phyloP scores from a whole-genome alignment of 2,329 filamentous ascomycete species.

The Diaporthe humulicola region DNA sequence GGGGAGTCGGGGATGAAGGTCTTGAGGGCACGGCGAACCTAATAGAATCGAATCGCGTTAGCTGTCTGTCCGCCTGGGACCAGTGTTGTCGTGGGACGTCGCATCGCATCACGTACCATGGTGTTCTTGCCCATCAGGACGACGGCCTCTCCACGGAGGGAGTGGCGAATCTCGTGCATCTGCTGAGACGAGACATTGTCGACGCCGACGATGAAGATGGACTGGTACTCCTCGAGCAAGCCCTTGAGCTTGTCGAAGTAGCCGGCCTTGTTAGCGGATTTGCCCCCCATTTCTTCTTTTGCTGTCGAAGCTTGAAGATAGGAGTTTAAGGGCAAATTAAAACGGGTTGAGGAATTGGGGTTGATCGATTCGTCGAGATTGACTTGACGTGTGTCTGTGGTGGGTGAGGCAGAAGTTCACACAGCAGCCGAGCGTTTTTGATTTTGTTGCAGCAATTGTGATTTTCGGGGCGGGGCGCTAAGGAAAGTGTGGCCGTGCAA shows the following conservation, averaged over 20 bases:
- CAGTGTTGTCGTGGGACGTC: background rate
- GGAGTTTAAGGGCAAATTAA: slow-evolving; percentile 91
- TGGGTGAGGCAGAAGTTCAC: background rate
- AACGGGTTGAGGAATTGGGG: slow-evolving; percentile 23
- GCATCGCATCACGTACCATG: slow-evolving; percentile 76
- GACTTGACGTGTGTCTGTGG: slow-evolving; percentile 37
- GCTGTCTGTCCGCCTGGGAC: background rate
- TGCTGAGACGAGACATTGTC: slow-evolving; percentile 99
- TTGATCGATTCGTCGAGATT: slow-evolving; percentile 41
- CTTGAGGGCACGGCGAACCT: slow-evolving; percentile 97
- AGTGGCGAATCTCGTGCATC: slow-evolving; percentile 99
- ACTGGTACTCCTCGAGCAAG: slow-evolving; percentile 96
- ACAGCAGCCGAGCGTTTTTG: slow-evolving; percentile 4
- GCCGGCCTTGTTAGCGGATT: slow-evolving; percentile 89
- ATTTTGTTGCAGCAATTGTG: slow-evolving; percentile 36
- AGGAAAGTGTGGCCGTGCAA: slow-evolving; percentile 18
- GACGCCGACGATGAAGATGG: slow-evolving; percentile 96
- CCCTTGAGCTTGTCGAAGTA: slow-evolving; percentile 99
- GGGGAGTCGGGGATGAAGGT: slow-evolving; percentile 91
- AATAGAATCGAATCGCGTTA: slow-evolving; percentile 12
- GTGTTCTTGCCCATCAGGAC: slow-evolving; percentile 99
- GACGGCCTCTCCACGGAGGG: slow-evolving; percentile 91
- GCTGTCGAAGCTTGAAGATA: slow-evolving; percentile 77
- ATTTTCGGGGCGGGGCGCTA: slow-evolving; percentile 32
- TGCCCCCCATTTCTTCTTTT: slow-evolving; percentile 99